Evolutionary conservation across 2,329 filamentous ascomycete genomes (phyloP), one percentile per base, ranked within the genome.

Genomic region (Fusarium guadeloupense): DNA sequence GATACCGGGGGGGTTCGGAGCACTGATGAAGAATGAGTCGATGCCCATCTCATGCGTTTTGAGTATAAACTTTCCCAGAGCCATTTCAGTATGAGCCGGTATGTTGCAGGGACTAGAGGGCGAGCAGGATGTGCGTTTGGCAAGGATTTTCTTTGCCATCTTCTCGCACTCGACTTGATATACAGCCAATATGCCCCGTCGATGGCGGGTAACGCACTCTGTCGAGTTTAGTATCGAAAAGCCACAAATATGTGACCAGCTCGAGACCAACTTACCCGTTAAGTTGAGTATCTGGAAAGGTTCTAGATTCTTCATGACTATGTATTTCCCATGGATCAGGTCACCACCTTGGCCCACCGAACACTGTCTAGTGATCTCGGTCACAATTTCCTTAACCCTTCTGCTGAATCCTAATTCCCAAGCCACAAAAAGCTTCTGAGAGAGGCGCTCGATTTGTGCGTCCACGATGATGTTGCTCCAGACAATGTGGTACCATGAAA

Each of bases 341-440:
- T 26, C 48, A 19, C 30, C 51, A 16, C 38, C 19, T 19, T 38
- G n/a, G 17, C 38, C 21, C 4, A 38, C 8, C 6, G 34, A 26
- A 14, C 20, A 54, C 7, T n/a, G 14, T 40, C 12, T 23, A 9
- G 51, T 16, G 7, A 54, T 38, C 3, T 16, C 14, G 12, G 12
- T n/a, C 8, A 40, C 16, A 14, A 54, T 54, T 6, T 50, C 21
- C 13, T 42, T 9, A 3, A 42, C 51, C 12, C 21, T 28, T 19
- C 14, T 6, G 4, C 20, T 17, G 21, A 23, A 37, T 9, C 51
- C 51, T 8, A 54, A 25, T 20, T 43, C 51, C 45, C 51, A 54
- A 14, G 46, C 38, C 10, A 43, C 23, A 14, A 54, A 54, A 12
- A 54, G 19, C 7, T n/a, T 42, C 23, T 43, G 38, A 2, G 17